Evolutionary conservation across 345 rosid genomes (phyloP).

Genomic region (Eutrema heterophyllum): DNA sequence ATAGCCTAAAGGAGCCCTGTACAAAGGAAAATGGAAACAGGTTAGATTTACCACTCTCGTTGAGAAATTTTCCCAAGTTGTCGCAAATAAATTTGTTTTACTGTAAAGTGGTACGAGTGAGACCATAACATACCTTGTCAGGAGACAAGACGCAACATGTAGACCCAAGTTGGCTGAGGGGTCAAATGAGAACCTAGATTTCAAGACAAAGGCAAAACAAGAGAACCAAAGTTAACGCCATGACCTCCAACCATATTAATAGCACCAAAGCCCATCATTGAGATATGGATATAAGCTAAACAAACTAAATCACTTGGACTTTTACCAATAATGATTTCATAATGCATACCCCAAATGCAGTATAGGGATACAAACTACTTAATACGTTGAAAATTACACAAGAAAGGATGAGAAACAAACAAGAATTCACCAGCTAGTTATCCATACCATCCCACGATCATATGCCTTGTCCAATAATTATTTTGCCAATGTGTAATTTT

Average conservation of each 20-base stretch:
- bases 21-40: slow-evolving; percentile 4
- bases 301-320: neutral
- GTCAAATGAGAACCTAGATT: slow-evolving; percentile 83
- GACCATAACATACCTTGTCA: slow-evolving; percentile 58
- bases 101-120: neutral
- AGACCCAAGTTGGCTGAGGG: slow-evolving; percentile 73
- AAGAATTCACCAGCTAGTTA: neutral
- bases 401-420: neutral
- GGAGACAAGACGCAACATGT: slow-evolving; percentile 82
- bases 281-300: neutral
- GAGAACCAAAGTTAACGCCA: neutral
- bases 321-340: neutral
- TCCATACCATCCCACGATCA: neutral
- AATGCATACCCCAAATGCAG: neutral
- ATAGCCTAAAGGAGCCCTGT: slow-evolving; percentile 80
- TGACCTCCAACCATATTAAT: neutral
- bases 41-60: neutral
- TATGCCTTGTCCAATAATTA: neutral
- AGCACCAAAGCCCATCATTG: neutral
- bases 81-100: neutral
- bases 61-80: neutral
- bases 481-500: neutral
- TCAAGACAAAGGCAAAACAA: slow-evolving; percentile 18
- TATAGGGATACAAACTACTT: neutral
- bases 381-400: neutral